phyloP scores from a whole-genome alignment of 257 asterid genomes.

The Scutellaria barbata region DNA sequence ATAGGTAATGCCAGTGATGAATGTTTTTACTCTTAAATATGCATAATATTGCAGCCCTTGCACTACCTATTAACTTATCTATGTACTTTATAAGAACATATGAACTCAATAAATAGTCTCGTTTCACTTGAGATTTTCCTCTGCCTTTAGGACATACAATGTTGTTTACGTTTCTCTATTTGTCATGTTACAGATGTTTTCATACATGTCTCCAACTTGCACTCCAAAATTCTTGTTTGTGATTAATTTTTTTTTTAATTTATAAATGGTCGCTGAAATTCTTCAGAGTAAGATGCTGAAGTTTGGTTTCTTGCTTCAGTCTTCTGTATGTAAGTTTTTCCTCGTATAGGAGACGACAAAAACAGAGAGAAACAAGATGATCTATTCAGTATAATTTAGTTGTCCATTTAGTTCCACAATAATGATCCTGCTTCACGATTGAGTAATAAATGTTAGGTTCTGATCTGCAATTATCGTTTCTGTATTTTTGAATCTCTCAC shows the following conservation, averaged over 20 bases:
- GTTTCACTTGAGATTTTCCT: neutral
- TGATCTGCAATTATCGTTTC: neutral
- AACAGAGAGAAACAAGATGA: neutral
- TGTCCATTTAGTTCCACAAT: neutral
- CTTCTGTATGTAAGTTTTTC: neutral
- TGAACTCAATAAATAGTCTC: neutral
- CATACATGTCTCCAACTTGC: neutral
- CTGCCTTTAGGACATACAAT: neutral
- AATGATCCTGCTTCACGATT: neutral
- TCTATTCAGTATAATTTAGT: neutral
- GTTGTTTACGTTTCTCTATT: constrained; percentile 2
- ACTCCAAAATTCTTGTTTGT: neutral
- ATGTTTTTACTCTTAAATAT: neutral
- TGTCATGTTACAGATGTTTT: neutral
- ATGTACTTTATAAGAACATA: neutral
- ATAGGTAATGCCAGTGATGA: neutral
- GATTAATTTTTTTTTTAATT: neutral
- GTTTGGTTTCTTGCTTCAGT: neutral
- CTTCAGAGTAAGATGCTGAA: neutral
- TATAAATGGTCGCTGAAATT: neutral
- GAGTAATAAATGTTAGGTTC: neutral
- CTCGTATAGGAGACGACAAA: neutral
- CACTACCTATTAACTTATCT: neutral
- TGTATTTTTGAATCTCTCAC: neutral
- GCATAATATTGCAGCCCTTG: neutral